phyloP scores from a whole-genome alignment of 1,139 yeast species.

The Pneumocystis carinii region DNA sequence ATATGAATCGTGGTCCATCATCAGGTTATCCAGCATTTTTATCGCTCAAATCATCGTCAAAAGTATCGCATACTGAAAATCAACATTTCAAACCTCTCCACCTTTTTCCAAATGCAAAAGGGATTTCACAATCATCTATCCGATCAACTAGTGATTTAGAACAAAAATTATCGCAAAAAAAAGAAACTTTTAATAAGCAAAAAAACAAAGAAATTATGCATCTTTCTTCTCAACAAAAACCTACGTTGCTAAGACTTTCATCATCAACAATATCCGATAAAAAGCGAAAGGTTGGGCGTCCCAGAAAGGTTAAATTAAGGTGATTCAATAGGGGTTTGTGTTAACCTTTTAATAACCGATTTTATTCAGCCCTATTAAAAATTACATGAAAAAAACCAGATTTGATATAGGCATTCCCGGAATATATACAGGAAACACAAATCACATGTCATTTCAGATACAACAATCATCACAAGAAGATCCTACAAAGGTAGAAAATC shows the following conservation, averaged over 20 bases:
- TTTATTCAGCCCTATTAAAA: background rate
- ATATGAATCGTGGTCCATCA: background rate
- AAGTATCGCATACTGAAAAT: background rate
- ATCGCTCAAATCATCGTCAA: background rate
- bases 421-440: background rate
- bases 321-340: background rate
- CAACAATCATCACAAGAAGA: background rate
- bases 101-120: background rate
- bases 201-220: background rate
- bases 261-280: background rate
- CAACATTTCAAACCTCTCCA: background rate
- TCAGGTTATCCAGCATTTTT: background rate
- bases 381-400: background rate
- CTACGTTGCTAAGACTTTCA: background rate
- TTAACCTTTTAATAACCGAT: background rate
- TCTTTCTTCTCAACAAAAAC: background rate
- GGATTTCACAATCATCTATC: background rate
- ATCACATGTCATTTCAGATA: background rate
- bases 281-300: background rate
- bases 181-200: background rate
- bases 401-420: background rate
- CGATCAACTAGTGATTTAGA: background rate
- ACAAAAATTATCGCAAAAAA: background rate
- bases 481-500: constrained; percentile 4
- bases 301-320: background rate